These are phyloP conservation scores for Agaricales sp. DNA, from an alignment of 1,284 basidiomycete genomes.

Conservation along the genomic window DNA sequence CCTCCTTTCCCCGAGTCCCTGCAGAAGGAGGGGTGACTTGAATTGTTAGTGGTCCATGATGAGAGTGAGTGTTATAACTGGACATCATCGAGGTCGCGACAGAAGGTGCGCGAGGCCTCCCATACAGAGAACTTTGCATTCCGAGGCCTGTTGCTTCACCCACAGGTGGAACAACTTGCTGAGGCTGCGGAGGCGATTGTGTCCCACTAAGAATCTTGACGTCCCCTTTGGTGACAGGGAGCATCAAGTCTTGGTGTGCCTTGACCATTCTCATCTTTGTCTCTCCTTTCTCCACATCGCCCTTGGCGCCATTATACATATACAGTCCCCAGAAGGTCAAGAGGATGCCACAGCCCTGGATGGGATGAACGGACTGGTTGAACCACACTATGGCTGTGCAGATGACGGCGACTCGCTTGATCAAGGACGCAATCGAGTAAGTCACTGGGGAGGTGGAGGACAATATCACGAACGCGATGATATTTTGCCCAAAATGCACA, in stretches of 20 bases:
- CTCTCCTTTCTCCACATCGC: conserved; percentile 89
- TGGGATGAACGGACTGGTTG: conserved; percentile 72
- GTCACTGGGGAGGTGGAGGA: conserved; percentile 96
- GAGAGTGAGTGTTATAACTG: background rate
- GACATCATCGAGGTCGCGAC: background rate
- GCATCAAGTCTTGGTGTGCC: conserved; percentile 60
- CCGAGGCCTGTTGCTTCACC: background rate
- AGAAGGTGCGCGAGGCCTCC: conserved; percentile 6
- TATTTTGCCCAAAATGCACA: conserved; percentile 94
- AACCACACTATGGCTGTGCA: conserved; percentile 98
- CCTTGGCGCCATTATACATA: conserved; percentile 94
- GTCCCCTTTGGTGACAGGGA: conserved; percentile 61
- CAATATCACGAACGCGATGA: conserved; percentile 95
- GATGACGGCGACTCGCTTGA: conserved; percentile 98
- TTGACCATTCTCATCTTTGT: conserved; percentile 80
- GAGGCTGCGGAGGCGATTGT: conserved; percentile 23
- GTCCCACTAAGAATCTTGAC: conserved; percentile 34
- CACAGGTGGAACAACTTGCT: conserved; percentile 10
- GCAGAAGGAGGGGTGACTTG: conserved; percentile 8
- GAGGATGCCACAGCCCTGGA: conserved; percentile 84
- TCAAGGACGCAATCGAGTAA: conserved; percentile 94
- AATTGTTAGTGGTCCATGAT: background rate
- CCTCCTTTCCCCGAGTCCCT: conserved; percentile 11
- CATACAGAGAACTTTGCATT: background rate
- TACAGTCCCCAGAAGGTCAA: conserved; percentile 88